Evolutionary conservation across 345 rosid species (phyloP).

Genomic region (Eucalyptus melliodora): DNA sequence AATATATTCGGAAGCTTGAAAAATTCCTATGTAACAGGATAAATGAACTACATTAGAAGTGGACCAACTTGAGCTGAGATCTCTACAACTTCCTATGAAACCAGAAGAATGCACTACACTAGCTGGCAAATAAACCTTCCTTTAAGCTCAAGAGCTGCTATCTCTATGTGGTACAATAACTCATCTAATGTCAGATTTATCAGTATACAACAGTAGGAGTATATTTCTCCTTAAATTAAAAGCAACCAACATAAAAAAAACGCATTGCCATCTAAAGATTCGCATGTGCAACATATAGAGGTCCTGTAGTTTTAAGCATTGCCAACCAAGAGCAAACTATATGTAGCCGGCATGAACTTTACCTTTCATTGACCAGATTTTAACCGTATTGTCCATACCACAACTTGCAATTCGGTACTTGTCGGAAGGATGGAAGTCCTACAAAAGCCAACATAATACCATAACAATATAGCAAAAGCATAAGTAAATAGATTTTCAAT

Average conservation of each 20-base stretch:
- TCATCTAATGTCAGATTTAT: background rate
- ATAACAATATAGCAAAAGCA: background rate
- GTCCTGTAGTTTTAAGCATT: background rate
- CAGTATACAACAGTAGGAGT: background rate
- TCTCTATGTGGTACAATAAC: background rate
- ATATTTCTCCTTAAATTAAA: background rate
- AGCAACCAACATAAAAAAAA: background rate
- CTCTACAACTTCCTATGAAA: background rate
- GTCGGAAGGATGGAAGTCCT: slow-evolving; percentile 96
- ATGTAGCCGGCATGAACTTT: background rate
- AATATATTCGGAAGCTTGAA: background rate
- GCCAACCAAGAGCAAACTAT: background rate
- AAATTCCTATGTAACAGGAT: background rate
- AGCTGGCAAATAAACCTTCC: background rate
- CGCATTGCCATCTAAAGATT: background rate
- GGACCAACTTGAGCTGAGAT: background rate
- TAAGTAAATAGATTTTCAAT: background rate
- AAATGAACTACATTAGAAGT: background rate
- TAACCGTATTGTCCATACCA: slow-evolving; percentile 93
- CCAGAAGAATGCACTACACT: background rate
- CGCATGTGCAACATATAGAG: background rate
- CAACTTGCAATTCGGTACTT: slow-evolving; percentile 83
- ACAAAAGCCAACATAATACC: background rate
- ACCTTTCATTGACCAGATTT: slow-evolving; percentile 99
- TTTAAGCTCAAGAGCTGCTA: background rate